A percentile compares a stretch with the other conserved stretches of the same genome.
Conservation (phyloP, 257 asterid species). For the Solanum infundibuliforme region DNA sequence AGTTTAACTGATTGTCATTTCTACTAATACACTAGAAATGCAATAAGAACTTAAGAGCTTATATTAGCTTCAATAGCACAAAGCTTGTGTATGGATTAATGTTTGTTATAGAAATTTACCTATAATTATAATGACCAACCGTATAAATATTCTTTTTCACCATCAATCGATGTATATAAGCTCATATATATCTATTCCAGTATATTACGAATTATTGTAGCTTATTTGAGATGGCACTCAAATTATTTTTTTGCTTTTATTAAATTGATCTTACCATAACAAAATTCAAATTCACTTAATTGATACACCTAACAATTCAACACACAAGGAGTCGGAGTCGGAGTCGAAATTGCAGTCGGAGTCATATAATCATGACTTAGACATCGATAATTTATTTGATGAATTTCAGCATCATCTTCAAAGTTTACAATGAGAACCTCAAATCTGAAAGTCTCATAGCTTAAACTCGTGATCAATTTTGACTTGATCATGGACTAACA, state of each 20-base stretch:
- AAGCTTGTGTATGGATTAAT: no score
- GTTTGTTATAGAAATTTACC: no score
- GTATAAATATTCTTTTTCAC: no score
- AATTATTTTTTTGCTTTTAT: no score
- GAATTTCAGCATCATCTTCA: no score
- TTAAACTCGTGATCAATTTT: no score
- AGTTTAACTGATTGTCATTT: not conserved
- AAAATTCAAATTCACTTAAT: not conserved
- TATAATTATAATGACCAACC: no score
- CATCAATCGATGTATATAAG: no score
- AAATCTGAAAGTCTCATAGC: no score
- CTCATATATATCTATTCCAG: not conserved
- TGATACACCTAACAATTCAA: not conserved
- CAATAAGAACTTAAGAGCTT: not conserved
- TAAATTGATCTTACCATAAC: not conserved
- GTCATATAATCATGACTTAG: not conserved
- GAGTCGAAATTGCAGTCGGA: fast-evolving
- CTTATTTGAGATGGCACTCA: fast-evolving
- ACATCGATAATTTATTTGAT: not conserved
- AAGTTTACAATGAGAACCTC: no score
- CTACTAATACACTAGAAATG: not conserved
- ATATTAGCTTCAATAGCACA: no score
- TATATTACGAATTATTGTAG: not conserved
- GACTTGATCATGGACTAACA: no score
- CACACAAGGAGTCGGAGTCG: not conserved